Evolutionary conservation across 345 rosid genomes (phyloP), one percentile per base, ranked within the genome.

Genomic region (Camelina neglecta): DNA sequence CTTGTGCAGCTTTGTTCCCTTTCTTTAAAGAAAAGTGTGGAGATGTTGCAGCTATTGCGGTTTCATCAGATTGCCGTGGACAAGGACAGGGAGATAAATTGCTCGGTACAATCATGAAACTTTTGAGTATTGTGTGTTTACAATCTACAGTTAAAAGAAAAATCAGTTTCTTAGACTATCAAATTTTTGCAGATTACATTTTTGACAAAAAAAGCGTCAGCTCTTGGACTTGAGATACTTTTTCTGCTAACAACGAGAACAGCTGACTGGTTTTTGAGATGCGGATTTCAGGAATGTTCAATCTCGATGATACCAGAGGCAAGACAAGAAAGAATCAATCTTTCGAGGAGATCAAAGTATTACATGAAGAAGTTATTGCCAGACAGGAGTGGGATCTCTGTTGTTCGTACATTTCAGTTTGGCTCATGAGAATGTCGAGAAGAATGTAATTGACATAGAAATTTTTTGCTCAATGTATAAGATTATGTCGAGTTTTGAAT

Each of bases 161-260:
- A 26, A 4, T 4, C 8, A 20, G 59, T 49, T 50, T 50, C 21
- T 51, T 39, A 26, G 18, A 44, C 8, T 18, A 0, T 57, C 26
- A 55, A 62, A 12, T 11, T 66, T 69, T 39, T 82, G 79, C 83
- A 94, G 98, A 94, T 84, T 92, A 85, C 75, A 56, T n/a, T n/a
- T n/a, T 94, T 8, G 98, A 94, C 29, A 26, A 87, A 94, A 90
- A 90, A 86, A 79, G 95, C 97, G 4, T 84, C 90, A 1, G 79
- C 84, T 15, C 83, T 90, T n/a, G 93, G 93, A 74, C 80, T 94
- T 71, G 85, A 87, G 35, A 87, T 62, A 89, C 86, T 92, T 24
- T 94, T 94, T 73, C 84, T 94, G 42, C 74, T 94, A 61, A 94
- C 97, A 13, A 92, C 98, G 16, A 93, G 97, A 4, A 86, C 97